Conservation (phyloP, 2,329 filamentous ascomycete species). For the Nannizzia gypsea region DNA sequence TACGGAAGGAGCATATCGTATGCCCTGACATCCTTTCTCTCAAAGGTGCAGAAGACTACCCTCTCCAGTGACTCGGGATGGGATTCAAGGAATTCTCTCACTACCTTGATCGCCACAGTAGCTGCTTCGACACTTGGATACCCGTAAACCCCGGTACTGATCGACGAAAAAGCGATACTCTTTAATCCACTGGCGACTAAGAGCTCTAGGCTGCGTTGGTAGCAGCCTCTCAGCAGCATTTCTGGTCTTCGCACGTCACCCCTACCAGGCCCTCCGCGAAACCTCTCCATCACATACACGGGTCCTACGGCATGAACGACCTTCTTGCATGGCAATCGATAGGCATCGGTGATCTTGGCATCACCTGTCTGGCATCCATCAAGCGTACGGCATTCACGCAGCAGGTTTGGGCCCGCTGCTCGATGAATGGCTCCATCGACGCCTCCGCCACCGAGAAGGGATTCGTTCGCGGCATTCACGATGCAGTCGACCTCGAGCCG, state of each 20-base stretch:
- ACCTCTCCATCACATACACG: slow-evolving; percentile 44
- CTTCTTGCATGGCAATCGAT: slow-evolving; percentile 60
- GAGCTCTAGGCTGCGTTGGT: slow-evolving; percentile 58
- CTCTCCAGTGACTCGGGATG: slow-evolving; percentile 46
- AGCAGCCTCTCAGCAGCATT: slow-evolving; percentile 49
- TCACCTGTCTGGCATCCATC: slow-evolving; percentile 63
- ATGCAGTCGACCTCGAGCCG: slow-evolving; percentile 66
- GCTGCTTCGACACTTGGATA: slow-evolving; percentile 69
- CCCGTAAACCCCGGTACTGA: slow-evolving; percentile 84
- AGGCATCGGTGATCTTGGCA: slow-evolving; percentile 72
- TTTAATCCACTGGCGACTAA: slow-evolving; percentile 55
- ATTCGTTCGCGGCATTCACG: slow-evolving; percentile 81
- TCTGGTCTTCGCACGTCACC: slow-evolving; percentile 17
- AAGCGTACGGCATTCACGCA: slow-evolving; percentile 59
- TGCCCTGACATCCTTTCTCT: slow-evolving; percentile 60
- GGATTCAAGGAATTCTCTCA: slow-evolving; percentile 41
- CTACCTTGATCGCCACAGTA: slow-evolving; percentile 53
- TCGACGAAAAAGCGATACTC: slow-evolving; percentile 67
- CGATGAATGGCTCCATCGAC: slow-evolving; percentile 80
- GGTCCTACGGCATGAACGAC: slow-evolving; percentile 90
- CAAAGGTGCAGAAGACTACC: slow-evolving; percentile 77
- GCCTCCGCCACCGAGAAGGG: slow-evolving; percentile 75
- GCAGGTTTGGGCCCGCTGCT: slow-evolving; percentile 59
- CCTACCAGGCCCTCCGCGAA: slow-evolving; percentile 25
- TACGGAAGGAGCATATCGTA: slow-evolving; percentile 65